Evolutionary conservation across 768 basidiomycete genomes (phyloP).

Genomic region (Austroboletus eburneus): DNA sequence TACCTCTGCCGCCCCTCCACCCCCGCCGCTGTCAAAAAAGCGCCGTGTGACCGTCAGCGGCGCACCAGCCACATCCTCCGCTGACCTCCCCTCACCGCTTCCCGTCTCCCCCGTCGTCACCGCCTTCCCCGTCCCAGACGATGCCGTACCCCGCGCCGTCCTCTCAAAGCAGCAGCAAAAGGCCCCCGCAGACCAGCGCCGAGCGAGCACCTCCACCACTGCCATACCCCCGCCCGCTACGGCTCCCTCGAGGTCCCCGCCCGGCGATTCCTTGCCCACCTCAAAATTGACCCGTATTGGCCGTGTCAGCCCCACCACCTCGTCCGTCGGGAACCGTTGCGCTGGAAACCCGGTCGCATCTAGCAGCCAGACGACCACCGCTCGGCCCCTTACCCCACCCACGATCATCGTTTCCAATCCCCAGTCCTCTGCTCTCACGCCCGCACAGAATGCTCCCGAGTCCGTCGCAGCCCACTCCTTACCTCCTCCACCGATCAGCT

Average conservation of each 20-base stretch:
- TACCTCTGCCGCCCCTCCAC: conserved; percentile 35
- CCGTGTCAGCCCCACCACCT: conserved; percentile 38
- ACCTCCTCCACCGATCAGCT: conserved; percentile 71
- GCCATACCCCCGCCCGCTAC: conserved; percentile 27
- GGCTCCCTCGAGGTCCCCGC: conserved; percentile 24
- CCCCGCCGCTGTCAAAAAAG: conserved; percentile 49
- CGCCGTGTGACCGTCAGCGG: conserved; percentile 72
- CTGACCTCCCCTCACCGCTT: conserved; percentile 30
- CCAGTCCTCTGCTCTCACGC: too few species aligned
- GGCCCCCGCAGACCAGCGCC: conserved; percentile 63
- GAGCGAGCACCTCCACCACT: conserved; percentile 51
- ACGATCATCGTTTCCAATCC: conserved; percentile 25
- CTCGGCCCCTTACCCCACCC: conserved; percentile 22
- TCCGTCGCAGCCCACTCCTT: conserved; percentile 36
- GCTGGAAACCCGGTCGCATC: conserved; percentile 25
- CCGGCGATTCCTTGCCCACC: conserved; percentile 23
- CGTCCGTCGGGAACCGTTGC: conserved; percentile 18
- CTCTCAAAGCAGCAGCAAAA: conserved; percentile 64
- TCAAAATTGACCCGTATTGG: conserved; percentile 29
- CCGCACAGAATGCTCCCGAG: conserved; percentile 16
- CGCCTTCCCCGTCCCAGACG: conserved; percentile 56
- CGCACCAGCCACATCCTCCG: neutral
- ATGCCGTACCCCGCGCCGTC: conserved; percentile 55
- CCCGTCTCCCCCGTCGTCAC: conserved; percentile 67
- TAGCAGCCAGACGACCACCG: conserved; percentile 21